Evolutionary conservation across 768 basidiomycete genomes (phyloP), one percentile per base, ranked within the genome.

Genomic region (Lentinus brumalis): DNA sequence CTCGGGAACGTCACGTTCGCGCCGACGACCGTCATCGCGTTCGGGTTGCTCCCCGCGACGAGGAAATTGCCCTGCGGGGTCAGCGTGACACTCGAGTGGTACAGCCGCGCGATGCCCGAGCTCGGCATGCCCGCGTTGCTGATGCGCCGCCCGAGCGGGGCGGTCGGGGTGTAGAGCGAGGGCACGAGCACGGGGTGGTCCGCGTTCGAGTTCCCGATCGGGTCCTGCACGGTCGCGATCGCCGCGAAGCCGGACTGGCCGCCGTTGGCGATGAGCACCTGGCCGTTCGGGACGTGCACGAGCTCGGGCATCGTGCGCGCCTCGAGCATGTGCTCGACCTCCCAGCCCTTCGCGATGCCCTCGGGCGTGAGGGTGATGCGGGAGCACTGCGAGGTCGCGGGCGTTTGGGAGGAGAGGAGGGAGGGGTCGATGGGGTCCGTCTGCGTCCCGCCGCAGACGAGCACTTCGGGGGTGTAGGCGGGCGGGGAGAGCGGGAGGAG

Each of bases 11-110:
- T 77, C 42, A 83, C 67, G 65, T 53, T 58, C 2, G 58, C 32
- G 26, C 52, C 56, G 57, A 85, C 87, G 64, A 86, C 91, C 53
- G 89, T 77, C 71, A 92, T 89, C 60, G 89, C 72, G 72, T 93
- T 93, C 31, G 92, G 92, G 69, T 92, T 93, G 64, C 90, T 91
- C 31, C 91, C 91, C 26, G 91, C 86, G 61, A 94, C 84, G 85
- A 93, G 84, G 56, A 93, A 74, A 53, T 83, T 81, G 6, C 86
- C 92, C 45, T 75, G 76, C 12, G 91, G 91, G 8, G 89, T 88
- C 66, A 92, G 74, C 12, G 87, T 91, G 49, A 91, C 90, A 2
- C 89, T 85, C 21, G 90, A 92, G 70, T 93, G 91, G 69, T 93
- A 94, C 73, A 94, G 66, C 50, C 92, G 75, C 30, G 91, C 85